Evolutionary conservation across 139 green algal species (phyloP).

Genomic region (Prasinococcaceae sp.): DNA sequence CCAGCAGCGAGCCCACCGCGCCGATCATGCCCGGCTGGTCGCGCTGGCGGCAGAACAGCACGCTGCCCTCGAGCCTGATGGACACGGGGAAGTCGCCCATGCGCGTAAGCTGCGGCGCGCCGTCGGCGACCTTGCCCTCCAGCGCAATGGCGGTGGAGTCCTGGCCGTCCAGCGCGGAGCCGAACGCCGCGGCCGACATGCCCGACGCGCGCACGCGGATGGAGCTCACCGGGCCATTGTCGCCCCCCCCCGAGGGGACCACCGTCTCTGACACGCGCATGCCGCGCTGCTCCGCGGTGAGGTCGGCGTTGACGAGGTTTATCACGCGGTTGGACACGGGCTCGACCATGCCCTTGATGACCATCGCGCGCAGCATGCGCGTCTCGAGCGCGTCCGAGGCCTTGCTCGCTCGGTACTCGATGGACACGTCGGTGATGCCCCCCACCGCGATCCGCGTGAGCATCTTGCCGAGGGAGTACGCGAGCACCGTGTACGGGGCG

Average conservation of each 20-base stretch:
- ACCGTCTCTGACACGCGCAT: slow-evolving; percentile 57
- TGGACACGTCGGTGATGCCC: slow-evolving; percentile 62
- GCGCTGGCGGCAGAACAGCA: slow-evolving; percentile 58
- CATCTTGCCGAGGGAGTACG: slow-evolving; percentile 34
- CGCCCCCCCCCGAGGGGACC: slow-evolving; percentile 28
- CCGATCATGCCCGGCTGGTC: slow-evolving; percentile 90
- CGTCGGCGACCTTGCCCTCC: slow-evolving; percentile 24
- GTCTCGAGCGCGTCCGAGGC: slow-evolving; percentile 77
- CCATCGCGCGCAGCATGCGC: slow-evolving; percentile 80
- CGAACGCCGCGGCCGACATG: too few relatives aligned
- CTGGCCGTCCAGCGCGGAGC: background rate
- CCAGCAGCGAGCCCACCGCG: slow-evolving; percentile 51
- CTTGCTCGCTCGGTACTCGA: slow-evolving; percentile 60
- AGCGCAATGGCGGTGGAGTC: slow-evolving; percentile 19
- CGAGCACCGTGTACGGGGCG: slow-evolving; percentile 66
- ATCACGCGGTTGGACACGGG: slow-evolving; percentile 29
- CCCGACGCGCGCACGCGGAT: too few relatives aligned
- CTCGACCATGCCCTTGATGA: slow-evolving; percentile 47
- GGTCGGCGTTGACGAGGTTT: slow-evolving; percentile 93
- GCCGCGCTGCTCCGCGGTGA: slow-evolving; percentile 74
- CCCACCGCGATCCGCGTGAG: slow-evolving; percentile 3
- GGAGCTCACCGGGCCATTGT: slow-evolving; percentile 6
- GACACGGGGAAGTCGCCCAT: slow-evolving; percentile 81
- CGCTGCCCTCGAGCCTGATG: slow-evolving; percentile 46
- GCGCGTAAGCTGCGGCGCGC: slow-evolving; percentile 58